These are phyloP conservation scores for Elaeis oleifera DNA, from an alignment of 202 grass and related monocot genomes.

Conservation along the genomic window DNA sequence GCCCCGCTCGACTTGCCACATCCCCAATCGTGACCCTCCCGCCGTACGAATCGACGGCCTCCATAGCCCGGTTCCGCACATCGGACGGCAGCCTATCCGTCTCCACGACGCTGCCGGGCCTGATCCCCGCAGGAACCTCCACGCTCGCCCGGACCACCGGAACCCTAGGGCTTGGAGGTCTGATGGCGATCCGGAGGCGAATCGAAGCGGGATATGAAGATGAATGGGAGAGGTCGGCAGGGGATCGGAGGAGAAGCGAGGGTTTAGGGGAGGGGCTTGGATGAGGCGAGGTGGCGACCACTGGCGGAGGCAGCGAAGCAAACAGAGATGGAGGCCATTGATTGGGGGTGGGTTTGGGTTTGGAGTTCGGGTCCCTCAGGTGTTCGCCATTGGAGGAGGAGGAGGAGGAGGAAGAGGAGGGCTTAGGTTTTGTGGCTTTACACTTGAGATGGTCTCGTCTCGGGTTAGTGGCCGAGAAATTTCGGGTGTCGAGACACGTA, in stretches of 20 bases:
- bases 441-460: too few species aligned
- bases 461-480: too few species aligned
- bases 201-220: constrained; percentile 9
- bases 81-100: constrained; percentile 81
- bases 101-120: constrained; percentile 66
- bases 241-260: constrained; percentile 22
- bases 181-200: constrained; percentile 20
- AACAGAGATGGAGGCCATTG: constrained; percentile 32
- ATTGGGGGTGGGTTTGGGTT: background rate
- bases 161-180: constrained; percentile 18
- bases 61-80: constrained; percentile 69
- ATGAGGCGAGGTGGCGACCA: constrained; percentile 21
- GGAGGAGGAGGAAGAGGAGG: background rate
- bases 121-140: constrained; percentile 32
- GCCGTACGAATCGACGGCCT: constrained; percentile 68
- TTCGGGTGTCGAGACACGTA: too few species aligned
- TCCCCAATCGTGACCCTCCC: constrained; percentile 85
- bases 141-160: constrained; percentile 31
- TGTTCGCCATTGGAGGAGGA: constrained; percentile 20
- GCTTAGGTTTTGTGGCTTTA: too few species aligned
- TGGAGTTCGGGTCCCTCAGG: constrained; percentile 34
- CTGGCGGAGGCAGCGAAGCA: constrained; percentile 29
- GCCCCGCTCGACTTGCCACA: constrained; percentile 58
- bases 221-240: constrained; percentile 17
- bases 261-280: constrained; percentile 16